Conservation (phyloP, 495 filamentous ascomycete genomes). For the Daldinia caldariorum region DNA sequence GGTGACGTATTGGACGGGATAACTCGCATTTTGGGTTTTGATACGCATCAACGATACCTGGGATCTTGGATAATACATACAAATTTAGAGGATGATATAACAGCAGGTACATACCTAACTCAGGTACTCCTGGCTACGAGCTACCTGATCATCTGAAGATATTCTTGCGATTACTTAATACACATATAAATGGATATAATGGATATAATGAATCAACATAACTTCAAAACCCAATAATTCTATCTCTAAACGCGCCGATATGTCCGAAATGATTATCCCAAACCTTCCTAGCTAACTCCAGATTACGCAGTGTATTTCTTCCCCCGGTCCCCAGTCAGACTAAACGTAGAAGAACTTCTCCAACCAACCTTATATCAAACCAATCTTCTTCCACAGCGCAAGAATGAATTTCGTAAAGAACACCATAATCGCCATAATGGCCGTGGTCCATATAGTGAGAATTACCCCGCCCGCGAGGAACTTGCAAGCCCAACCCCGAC, state of each 20-base stretch:
- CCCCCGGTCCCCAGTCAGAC: too few relatives aligned
- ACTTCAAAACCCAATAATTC: background rate
- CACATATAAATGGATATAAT: background rate
- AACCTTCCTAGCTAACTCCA: too few relatives aligned
- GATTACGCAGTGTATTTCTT: too few relatives aligned
- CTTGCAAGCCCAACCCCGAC: background rate
- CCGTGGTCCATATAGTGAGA: background rate
- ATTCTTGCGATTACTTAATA: background rate
- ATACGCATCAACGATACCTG: background rate
- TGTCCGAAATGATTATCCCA: too few relatives aligned
- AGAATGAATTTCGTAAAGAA: background rate
- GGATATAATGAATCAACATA: background rate
- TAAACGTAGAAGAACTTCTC: too few relatives aligned
- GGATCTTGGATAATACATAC: background rate
- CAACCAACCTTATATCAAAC: too few relatives aligned
- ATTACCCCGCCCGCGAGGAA: background rate
- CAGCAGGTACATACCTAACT: background rate
- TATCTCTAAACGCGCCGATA: too few relatives aligned
- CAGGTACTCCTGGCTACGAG: background rate
- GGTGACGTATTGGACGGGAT: background rate
- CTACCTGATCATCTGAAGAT: background rate
- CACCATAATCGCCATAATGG: background rate
- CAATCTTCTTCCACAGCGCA: conserved; percentile 3
- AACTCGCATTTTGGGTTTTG: background rate
- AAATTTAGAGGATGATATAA: background rate